Evolutionary conservation across 768 basidiomycete species (phyloP).

Genomic region (Rhodocollybia butyracea): DNA sequence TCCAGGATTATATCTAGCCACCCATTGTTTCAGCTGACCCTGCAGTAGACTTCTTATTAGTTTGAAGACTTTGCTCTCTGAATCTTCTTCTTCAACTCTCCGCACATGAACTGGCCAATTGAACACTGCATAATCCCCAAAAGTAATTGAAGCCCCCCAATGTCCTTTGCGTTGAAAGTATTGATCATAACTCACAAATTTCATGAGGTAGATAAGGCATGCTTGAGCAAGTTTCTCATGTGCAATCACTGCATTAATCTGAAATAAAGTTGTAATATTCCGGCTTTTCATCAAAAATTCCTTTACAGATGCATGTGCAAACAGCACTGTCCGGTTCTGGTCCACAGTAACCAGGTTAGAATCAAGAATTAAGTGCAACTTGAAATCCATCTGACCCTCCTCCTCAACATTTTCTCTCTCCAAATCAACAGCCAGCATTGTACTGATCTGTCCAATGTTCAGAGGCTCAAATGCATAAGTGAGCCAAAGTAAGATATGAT

Average conservation of each 20-base stretch:
- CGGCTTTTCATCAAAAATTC: neutral
- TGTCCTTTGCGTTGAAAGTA: neutral
- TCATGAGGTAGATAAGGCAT: neutral
- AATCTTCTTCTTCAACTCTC: too few species aligned
- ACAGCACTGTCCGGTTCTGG: neutral
- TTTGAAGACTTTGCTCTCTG: too few species aligned
- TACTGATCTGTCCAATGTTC: neutral
- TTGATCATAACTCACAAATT: neutral
- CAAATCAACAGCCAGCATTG: neutral
- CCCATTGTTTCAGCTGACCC: neutral
- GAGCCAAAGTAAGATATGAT: neutral
- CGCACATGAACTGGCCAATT: too few species aligned
- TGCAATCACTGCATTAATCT: neutral
- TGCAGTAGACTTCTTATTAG: too few species aligned
- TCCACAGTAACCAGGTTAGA: neutral
- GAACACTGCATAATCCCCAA: neutral
- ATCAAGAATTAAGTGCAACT: neutral
- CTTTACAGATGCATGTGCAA: neutral
- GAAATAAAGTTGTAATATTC: neutral
- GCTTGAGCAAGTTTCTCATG: neutral
- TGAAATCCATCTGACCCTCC: neutral
- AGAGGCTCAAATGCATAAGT: neutral
- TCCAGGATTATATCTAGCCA: neutral
- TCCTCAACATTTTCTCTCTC: neutral
- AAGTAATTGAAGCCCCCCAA: neutral